These are phyloP conservation scores for Escallonia rubra DNA, from an alignment of 129 eudicot species.

Conservation along the genomic window DNA sequence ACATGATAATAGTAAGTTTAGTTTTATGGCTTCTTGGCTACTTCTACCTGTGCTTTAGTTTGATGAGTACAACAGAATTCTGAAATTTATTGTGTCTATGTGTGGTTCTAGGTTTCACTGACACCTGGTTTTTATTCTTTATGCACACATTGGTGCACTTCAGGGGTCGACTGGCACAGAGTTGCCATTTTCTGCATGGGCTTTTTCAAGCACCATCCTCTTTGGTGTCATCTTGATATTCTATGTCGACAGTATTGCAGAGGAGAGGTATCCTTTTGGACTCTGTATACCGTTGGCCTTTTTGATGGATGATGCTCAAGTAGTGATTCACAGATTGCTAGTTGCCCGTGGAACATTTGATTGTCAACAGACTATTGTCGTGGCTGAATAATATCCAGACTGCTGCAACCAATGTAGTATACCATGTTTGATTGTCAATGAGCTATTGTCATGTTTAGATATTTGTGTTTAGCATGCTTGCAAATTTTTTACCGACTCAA, in stretches of 20 bases:
- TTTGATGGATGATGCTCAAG: background rate
- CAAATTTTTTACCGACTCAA: background rate
- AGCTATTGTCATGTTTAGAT: background rate
- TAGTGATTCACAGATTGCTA: background rate
- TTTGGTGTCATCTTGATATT: conserved; percentile 78
- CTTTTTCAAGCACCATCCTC: conserved; percentile 66
- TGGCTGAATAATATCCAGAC: background rate
- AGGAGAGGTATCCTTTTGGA: conserved; percentile 57
- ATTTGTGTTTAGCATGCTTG: background rate
- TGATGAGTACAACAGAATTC: background rate
- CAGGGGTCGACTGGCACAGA: conserved; percentile 83
- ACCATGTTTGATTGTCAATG: background rate
- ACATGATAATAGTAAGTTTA: conserved; percentile 73
- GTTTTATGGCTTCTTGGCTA: conserved; percentile 14
- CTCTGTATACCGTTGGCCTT: background rate
- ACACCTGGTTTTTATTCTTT: background rate
- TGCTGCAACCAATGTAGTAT: background rate
- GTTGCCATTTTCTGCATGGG: conserved; percentile 82
- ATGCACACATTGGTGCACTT: conserved; percentile 6
- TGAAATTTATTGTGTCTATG: background rate
- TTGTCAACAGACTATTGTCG: no score
- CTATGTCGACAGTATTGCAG: conserved; percentile 86
- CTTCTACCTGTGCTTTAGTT: no score
- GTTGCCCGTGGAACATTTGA: background rate
- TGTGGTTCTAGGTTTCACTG: background rate